A percentile compares a stretch with the other conserved stretches of the same genome.
Evolutionary conservation across 2,329 filamentous ascomycete genomes (phyloP).

Genomic region (Pseudogymnoascus sp.): DNA sequence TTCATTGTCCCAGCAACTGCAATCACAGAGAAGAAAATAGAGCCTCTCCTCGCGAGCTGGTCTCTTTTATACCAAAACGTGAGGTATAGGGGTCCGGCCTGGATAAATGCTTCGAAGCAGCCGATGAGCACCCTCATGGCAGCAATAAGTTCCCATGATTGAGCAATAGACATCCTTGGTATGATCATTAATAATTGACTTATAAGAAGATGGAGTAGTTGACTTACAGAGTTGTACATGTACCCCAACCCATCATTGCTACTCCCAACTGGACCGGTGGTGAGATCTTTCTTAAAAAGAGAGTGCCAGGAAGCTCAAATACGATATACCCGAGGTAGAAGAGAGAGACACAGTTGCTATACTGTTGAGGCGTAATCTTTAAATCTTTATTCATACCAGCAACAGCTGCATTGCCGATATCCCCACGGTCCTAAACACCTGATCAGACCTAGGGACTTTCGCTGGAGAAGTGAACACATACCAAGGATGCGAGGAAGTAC

Average conservation of each 20-base stretch:
- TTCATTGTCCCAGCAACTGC: slow-evolving; percentile 17
- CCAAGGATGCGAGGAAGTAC: slow-evolving; percentile 14
- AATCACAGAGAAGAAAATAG: slow-evolving; percentile 15
- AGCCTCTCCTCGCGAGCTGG: slow-evolving; percentile 17
- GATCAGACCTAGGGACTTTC: not conserved
- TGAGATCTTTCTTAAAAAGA: slow-evolving; percentile 13
- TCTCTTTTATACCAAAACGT: slow-evolving; percentile 19
- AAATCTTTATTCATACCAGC: slow-evolving; percentile 16
- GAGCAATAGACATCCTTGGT: slow-evolving; percentile 8
- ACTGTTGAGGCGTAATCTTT: slow-evolving; percentile 9
- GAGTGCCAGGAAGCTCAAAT: slow-evolving; percentile 8
- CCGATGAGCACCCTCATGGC: slow-evolving; percentile 15
- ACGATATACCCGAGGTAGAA: slow-evolving; percentile 15
- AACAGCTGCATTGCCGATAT: slow-evolving; percentile 16
- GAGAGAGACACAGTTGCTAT: slow-evolving; percentile 12
- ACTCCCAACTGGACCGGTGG: slow-evolving; percentile 11
- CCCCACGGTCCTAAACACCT: slow-evolving; percentile 2
- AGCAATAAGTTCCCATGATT: slow-evolving; percentile 11
- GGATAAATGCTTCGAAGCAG: slow-evolving; percentile 11
- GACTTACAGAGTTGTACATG: slow-evolving; percentile 12
- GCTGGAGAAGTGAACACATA: not conserved
- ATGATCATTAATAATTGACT: not conserved
- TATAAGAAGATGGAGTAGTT: not conserved
- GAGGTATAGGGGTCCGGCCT: slow-evolving; percentile 12
- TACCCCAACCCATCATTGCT: slow-evolving; percentile 15